Base-by-base conservation (phyloP, 352 stramenopile species). In the Globisporangium acanthophoron region DNA sequence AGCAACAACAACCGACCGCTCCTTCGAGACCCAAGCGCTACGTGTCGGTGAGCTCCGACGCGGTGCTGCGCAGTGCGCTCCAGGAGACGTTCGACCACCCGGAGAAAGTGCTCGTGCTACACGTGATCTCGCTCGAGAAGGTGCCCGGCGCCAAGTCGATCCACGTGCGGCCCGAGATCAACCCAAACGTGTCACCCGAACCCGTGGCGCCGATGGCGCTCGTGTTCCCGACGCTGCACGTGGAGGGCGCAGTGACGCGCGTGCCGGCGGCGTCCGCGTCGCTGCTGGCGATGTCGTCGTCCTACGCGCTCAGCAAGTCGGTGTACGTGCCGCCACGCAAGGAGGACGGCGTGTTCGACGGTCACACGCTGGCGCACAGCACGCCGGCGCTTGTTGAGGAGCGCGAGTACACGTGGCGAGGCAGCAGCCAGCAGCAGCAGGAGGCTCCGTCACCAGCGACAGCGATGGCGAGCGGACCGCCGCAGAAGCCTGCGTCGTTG, bases 181-280 rank as follows among this genome's bases (percentile, higher is more conserved):
- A 91, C 67, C 79, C 80, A 35, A 89, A 91, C 62, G 80, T 93
- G 29, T 93, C 84, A n/a, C 84, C 84, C 0, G 81, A 89, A 58
- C 83, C 83, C 0, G 78, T 92, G 13, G 61, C 73, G 47, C 73
- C 78, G 11, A 66, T 92, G 59, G 78, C 61, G 0, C 59, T 90
- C 33, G 83, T 92, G 41, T 92, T 92, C 58, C 83, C 82, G 7
- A 90, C 73, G 29, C 68, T 92, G 5, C 62, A 70, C 5, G 69
- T 90, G 33, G 77, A 88, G 33, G 66, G 73, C 8, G 39, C 74
- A 3, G 67, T 76, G 44, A 75, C 62, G 7, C 57, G 69, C 6
- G 77, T 70, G 20, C 69, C 71, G 0, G 75, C 77, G 29, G 58
- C 60, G 35, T 58, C 51, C 20, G 64, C 69, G 29, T 77, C 62